Conservation (phyloP, 768 basidiomycete genomes). For the Lanmaoa pseudosensibilis region DNA sequence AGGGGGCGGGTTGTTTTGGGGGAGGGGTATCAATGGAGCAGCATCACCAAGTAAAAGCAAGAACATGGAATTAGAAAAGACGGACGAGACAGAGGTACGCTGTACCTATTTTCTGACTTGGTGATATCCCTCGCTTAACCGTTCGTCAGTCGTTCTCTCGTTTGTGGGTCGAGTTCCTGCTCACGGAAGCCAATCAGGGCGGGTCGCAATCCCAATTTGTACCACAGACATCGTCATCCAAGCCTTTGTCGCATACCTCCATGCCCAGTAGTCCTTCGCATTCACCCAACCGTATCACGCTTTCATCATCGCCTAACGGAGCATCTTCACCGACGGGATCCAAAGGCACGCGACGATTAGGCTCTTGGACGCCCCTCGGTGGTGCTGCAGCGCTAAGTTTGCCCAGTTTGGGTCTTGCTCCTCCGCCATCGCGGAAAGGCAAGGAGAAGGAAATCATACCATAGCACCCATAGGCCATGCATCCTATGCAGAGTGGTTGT, state of each 20-base stretch:
- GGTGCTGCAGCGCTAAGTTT: slow-evolving; percentile 36
- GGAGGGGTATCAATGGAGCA: slow-evolving; percentile 21
- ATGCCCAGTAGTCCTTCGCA: slow-evolving; percentile 39
- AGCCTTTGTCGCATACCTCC: slow-evolving; percentile 35
- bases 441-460: slow-evolving; percentile 42
- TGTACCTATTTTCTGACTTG: background rate
- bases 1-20: slow-evolving; percentile 24
- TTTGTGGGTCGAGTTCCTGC: slow-evolving; percentile 96
- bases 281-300: slow-evolving; percentile 17
- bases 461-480: slow-evolving; percentile 1
- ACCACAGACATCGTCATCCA: slow-evolving; percentile 19
- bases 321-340: slow-evolving; percentile 23
- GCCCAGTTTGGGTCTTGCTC: slow-evolving; percentile 37
- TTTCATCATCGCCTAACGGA: slow-evolving; percentile 7
- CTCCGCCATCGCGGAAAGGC: slow-evolving; percentile 46
- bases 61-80: slow-evolving; percentile 65
- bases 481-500: background rate
- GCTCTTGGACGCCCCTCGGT: slow-evolving; percentile 37
- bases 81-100: slow-evolving; percentile 80
- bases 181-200: slow-evolving; percentile 76
- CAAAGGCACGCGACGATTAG: slow-evolving; percentile 37
- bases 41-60: slow-evolving; percentile 36
- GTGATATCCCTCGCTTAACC: slow-evolving; percentile 1
- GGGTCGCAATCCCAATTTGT: slow-evolving; percentile 21
- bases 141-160: slow-evolving; percentile 84